Evolutionary conservation across 2,329 filamentous ascomycete genomes (phyloP).

Genomic region (Beauveria sp.): DNA sequence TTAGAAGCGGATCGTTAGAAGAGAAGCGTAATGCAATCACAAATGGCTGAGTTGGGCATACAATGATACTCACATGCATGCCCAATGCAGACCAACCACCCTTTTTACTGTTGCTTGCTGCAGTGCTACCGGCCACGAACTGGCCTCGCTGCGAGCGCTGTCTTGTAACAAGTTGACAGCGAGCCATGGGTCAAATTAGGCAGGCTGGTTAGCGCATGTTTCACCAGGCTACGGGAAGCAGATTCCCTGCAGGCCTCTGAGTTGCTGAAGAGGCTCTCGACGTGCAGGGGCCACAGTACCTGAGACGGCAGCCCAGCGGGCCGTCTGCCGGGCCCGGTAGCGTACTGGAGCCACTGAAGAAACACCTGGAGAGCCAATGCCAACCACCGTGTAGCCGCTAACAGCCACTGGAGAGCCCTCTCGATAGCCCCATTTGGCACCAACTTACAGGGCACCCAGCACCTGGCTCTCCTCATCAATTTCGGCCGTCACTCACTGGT

Average conservation of each 20-base stretch:
- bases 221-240: background rate
- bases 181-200: background rate
- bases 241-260: background rate
- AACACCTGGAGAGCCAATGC: background rate
- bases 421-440: background rate
- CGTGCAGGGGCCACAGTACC: background rate
- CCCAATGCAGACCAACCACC: conserved; percentile 9
- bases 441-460: background rate
- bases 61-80: background rate
- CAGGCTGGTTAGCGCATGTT: background rate
- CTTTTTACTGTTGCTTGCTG: background rate
- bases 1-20: background rate
- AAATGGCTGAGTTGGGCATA: background rate
- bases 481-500: background rate
- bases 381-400: background rate
- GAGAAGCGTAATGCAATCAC: background rate
- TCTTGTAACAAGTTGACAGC: background rate
- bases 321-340: conserved; percentile 3
- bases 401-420: background rate
- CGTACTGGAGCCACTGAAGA: background rate
- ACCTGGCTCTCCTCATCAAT: background rate
- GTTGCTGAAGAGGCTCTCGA: background rate
- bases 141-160: background rate
- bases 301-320: background rate
- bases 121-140: background rate